Conservation (phyloP, 2,329 filamentous ascomycete genomes). For the Tolypocladium inflatum region DNA sequence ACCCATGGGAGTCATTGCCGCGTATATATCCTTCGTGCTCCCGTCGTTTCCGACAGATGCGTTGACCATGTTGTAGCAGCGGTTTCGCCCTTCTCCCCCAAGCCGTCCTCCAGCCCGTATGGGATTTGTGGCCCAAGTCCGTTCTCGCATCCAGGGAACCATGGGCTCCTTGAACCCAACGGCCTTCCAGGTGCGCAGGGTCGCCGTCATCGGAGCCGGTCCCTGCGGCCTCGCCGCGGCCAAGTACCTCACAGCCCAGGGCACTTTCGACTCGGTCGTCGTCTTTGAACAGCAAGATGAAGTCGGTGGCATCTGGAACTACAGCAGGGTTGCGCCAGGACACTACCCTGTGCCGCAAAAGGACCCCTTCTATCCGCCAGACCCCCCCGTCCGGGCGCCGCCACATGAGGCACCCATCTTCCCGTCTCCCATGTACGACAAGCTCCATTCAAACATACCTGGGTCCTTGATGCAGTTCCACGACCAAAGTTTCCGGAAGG, state of each 20-base stretch:
- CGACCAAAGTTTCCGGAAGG: slow-evolving; percentile 54
- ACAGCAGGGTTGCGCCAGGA: slow-evolving; percentile 43
- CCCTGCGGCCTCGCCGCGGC: slow-evolving; percentile 70
- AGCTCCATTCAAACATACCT: slow-evolving; percentile 80
- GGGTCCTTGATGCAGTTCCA: slow-evolving; percentile 72
- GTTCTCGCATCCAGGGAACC: not conserved
- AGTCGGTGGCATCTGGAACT: slow-evolving; percentile 82
- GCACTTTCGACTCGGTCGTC: slow-evolving; percentile 56
- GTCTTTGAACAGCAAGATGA: slow-evolving; percentile 74
- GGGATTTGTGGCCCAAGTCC: not conserved
- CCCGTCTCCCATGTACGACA: slow-evolving; percentile 75
- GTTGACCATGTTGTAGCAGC: not conserved
- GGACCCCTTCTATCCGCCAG: slow-evolving; percentile 50
- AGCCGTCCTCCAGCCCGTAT: not conserved
- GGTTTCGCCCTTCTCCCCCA: not conserved
- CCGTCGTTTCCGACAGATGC: not conserved
- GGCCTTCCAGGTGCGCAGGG: slow-evolving; percentile 42
- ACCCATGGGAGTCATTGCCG: not conserved
- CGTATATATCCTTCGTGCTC: not conserved
- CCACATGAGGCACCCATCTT: slow-evolving; percentile 45
- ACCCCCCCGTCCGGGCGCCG: slow-evolving; percentile 48
- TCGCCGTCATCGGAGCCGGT: slow-evolving; percentile 78
- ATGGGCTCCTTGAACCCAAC: slow-evolving; percentile 19
- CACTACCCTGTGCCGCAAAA: slow-evolving; percentile 56
- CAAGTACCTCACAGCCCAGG: slow-evolving; percentile 68